A percentile compares a stretch with the other conserved stretches of the same genome.
These are phyloP conservation scores for Primulina tabacum DNA, from an alignment of 257 asterid species.

Conservation along the genomic window DNA sequence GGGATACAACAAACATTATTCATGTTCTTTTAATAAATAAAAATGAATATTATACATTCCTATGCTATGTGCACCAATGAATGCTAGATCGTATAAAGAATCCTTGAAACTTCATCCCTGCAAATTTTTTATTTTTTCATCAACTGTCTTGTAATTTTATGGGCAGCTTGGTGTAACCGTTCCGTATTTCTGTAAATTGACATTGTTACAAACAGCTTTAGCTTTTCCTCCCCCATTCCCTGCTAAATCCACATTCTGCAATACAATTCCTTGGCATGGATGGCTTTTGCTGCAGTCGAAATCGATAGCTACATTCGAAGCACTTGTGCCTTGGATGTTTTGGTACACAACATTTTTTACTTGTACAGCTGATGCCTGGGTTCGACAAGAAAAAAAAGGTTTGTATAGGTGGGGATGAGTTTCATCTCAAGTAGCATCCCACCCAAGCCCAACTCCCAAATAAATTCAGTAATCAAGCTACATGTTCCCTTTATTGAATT, in stretches of 20 bases:
- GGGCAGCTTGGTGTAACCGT: constrained; percentile 58
- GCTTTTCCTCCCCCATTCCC: constrained; percentile 30
- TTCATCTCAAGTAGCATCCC: not conserved
- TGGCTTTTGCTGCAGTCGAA: constrained; percentile 52
- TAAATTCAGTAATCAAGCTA: no score
- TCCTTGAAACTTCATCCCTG: not conserved
- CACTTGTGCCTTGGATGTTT: constrained; percentile 70
- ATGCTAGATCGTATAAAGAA: not conserved
- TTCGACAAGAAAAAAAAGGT: not conserved
- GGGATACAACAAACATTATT: no score
- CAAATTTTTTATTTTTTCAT: not conserved
- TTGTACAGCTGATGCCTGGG: constrained; percentile 59
- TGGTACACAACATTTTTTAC: constrained; percentile 51
- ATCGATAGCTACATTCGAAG: constrained; percentile 44
- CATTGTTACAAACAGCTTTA: constrained; percentile 55
- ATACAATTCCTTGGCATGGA: constrained; percentile 60
- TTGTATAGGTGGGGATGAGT: not conserved
- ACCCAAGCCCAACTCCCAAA: no score
- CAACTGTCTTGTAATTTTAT: not conserved
- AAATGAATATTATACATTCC: not conserved
- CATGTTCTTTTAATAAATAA: no score
- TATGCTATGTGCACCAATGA: not conserved
- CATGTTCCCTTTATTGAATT: no score
- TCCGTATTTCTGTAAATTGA: constrained; percentile 32
- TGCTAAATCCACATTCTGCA: constrained; percentile 52